A percentile compares a stretch with the other conserved stretches of the same genome.
phyloP scores from a whole-genome alignment of 1,284 basidiomycete genomes.

The Takashimella koratensis region DNA sequence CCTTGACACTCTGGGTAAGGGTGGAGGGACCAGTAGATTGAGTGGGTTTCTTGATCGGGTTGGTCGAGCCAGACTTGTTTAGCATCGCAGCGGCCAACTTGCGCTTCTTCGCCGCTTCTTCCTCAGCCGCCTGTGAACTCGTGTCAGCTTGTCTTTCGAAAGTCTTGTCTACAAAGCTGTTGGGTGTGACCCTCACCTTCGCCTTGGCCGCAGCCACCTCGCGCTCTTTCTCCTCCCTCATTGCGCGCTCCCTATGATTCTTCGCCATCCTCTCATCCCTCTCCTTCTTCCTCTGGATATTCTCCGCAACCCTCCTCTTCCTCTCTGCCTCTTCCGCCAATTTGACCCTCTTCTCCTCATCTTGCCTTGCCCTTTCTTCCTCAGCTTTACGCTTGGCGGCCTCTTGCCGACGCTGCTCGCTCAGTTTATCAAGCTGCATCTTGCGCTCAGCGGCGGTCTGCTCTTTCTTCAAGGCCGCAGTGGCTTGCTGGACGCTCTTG shows the following conservation, averaged over 20 bases:
- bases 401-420: conserved; percentile 69
- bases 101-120: conserved; percentile 47
- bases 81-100: conserved; percentile 35
- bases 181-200: conserved; percentile 17
- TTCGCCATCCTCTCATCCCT: conserved; percentile 33
- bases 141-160: background rate
- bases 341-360: conserved; percentile 51
- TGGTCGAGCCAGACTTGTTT: conserved; percentile 16
- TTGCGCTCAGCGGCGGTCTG: conserved; percentile 81
- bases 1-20: conserved; percentile 7
- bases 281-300: conserved; percentile 37
- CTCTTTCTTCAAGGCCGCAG: conserved; percentile 80
- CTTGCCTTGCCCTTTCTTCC: conserved; percentile 60
- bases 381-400: conserved; percentile 70
- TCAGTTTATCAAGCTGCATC: conserved; percentile 65
- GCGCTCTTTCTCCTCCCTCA: conserved; percentile 34
- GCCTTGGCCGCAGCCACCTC: conserved; percentile 29
- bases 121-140: conserved; percentile 25
- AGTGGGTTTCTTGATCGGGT: conserved; percentile 9
- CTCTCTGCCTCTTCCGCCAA: conserved; percentile 8
- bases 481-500: conserved; percentile 77
- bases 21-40: conserved; percentile 10
- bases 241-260: conserved; percentile 20
- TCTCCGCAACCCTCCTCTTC: conserved; percentile 15
- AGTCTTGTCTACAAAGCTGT: background rate